Percentiles rank a stretch among this genome's conserved stretches.
phyloP scores from a whole-genome alignment of 768 basidiomycete genomes.

The Suillus subaureus region DNA sequence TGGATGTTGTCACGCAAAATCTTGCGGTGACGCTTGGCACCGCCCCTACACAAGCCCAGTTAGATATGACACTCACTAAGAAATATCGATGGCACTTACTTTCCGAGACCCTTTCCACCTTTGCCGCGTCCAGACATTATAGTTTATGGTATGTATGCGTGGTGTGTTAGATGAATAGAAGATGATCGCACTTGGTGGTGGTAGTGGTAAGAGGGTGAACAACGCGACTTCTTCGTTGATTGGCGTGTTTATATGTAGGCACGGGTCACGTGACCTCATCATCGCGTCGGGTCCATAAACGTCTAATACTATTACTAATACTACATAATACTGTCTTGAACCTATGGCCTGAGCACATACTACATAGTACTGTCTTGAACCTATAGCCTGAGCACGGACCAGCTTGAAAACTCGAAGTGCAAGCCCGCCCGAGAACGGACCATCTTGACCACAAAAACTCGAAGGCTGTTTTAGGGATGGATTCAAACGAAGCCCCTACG shows the following conservation, averaged over 20 bases:
- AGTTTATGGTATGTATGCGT: slow-evolving; percentile 13
- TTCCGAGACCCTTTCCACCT: slow-evolving; percentile 53
- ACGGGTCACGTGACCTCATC: slow-evolving; percentile 25
- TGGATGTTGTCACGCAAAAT: slow-evolving; percentile 52
- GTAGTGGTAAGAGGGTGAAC: slow-evolving; percentile 27
- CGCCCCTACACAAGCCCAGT: slow-evolving; percentile 33
- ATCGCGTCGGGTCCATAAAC: neutral
- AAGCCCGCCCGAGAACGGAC: neutral
- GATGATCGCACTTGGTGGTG: slow-evolving; percentile 16
- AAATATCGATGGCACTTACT: slow-evolving; percentile 24
- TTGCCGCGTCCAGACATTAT: slow-evolving; percentile 52
- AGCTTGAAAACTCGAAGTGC: neutral
- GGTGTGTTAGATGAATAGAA: slow-evolving; percentile 11
- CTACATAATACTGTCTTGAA: too few species aligned
- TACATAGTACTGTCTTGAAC: neutral
- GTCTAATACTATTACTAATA: too few species aligned
- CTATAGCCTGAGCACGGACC: slow-evolving; percentile 1
- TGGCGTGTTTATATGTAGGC: slow-evolving; percentile 33
- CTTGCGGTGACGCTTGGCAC: slow-evolving; percentile 49
- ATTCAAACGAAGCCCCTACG: neutral
- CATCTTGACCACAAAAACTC: neutral
- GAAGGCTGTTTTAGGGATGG: too few species aligned
- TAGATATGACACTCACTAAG: slow-evolving; percentile 5
- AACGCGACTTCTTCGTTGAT: slow-evolving; percentile 33
- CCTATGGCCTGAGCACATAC: too few species aligned